These are phyloP conservation scores for Daldinia concentrica DNA, from an alignment of 495 filamentous ascomycete species.

Conservation along the genomic window DNA sequence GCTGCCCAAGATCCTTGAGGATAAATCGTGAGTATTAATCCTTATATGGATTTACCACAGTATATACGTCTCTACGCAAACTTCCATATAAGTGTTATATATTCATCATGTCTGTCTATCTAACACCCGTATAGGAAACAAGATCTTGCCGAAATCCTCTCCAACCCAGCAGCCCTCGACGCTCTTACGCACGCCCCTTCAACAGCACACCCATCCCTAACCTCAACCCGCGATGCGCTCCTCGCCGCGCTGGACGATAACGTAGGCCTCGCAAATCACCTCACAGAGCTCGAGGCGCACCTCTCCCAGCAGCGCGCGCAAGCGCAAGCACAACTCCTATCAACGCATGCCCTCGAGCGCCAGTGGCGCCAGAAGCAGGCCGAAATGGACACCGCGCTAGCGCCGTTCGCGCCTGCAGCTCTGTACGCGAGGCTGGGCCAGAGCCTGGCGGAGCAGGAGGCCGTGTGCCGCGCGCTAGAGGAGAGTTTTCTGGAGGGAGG, in stretches of 20 bases:
- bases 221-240: conserved; percentile 63
- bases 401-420: conserved; percentile 82
- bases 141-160: conserved; percentile 74
- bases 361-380: conserved; percentile 87
- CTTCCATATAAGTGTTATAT: too few relatives aligned
- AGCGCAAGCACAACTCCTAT: conserved; percentile 82
- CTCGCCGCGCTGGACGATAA: conserved; percentile 72
- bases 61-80: too few relatives aligned
- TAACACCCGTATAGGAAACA: conserved; percentile 53
- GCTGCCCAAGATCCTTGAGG: conserved; percentile 74
- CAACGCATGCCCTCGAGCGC: conserved; percentile 85
- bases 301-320: conserved; percentile 69
- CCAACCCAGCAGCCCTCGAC: conserved; percentile 65
- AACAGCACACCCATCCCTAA: conserved; percentile 71
- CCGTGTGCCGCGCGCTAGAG: conserved; percentile 80
- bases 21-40: conserved; percentile 70
- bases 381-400: conserved; percentile 85
- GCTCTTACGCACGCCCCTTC: conserved; percentile 71
- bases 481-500: conserved; percentile 81
- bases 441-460: conserved; percentile 82
- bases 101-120: conserved; percentile 3
- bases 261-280: conserved; percentile 68
- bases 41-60: too few relatives aligned
- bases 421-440: conserved; percentile 82
- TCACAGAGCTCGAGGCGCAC: conserved; percentile 65